Percentiles rank a stretch among this genome's conserved stretches.
These are phyloP conservation scores for Fraxinus latifolia DNA, from an alignment of 305 asterid species.

Conservation along the genomic window DNA sequence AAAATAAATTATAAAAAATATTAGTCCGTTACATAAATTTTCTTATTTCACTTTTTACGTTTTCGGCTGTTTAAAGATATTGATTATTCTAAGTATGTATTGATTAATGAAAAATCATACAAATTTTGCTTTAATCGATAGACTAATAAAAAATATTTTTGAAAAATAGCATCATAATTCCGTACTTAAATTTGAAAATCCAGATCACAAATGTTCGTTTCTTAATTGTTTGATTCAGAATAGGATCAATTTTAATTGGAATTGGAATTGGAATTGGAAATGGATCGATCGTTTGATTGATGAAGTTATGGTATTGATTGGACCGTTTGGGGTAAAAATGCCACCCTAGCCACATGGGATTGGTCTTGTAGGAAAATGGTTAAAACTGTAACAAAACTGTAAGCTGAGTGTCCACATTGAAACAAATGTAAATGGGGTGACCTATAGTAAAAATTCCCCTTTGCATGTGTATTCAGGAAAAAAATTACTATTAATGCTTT, in stretches of 20 bases:
- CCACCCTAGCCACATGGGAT: not conserved
- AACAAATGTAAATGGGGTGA: not conserved
- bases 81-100: not conserved
- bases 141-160: not conserved
- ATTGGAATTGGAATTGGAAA: not conserved
- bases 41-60: not conserved
- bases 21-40: not conserved
- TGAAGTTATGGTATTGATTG: not conserved
- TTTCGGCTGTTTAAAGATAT: not conserved
- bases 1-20: no score
- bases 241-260: not conserved
- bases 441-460: not conserved
- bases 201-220: not conserved
- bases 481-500: slow-evolving; percentile 18
- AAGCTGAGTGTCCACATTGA: not conserved
- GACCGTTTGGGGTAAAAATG: not conserved
- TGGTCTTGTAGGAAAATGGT: not conserved
- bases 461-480: slow-evolving; percentile 15
- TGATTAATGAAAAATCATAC: not conserved
- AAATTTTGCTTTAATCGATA: not conserved
- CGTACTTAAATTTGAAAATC: not conserved
- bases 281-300: not conserved
- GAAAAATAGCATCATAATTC: not conserved
- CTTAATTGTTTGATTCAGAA: not conserved
- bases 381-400: not conserved